Percentiles rank a stretch among this genome's conserved stretches.
These are phyloP conservation scores for Scedosporium apiospermum DNA, from an alignment of 2,329 filamentous ascomycete genomes.

Conservation along the genomic window DNA sequence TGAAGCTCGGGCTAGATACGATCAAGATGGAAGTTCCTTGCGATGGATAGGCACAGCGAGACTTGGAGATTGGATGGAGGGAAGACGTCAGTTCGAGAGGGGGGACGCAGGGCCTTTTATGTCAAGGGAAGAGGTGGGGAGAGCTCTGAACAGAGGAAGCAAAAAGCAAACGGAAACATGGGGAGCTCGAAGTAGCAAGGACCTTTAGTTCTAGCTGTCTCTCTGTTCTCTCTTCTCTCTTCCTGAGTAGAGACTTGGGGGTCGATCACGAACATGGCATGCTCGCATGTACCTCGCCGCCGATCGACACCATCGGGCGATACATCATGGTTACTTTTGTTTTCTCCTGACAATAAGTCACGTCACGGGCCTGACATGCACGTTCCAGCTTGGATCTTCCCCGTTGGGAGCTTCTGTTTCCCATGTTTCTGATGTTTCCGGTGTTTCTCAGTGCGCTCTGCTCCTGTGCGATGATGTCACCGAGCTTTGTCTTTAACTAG, in stretches of 20 bases:
- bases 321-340: slow-evolving; percentile 6
- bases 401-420: neutral
- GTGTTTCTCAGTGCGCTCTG: no score
- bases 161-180: neutral
- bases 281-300: neutral
- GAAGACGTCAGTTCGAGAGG: slow-evolving; percentile 1
- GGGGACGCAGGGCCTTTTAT: neutral
- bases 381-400: neutral
- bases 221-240: neutral
- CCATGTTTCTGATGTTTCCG: neutral
- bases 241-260: neutral
- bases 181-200: neutral
- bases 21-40: slow-evolving; percentile 1
- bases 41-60: slow-evolving; percentile 4
- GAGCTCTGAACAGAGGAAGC: neutral
- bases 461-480: neutral
- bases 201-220: neutral
- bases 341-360: neutral
- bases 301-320: neutral
- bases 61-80: neutral
- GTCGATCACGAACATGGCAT: neutral
- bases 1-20: neutral
- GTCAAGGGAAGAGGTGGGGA: neutral
- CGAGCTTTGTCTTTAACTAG: neutral
- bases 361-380: neutral